These are phyloP conservation scores for Cyclaneusma minus DNA, from an alignment of 2,329 filamentous ascomycete genomes.

Conservation along the genomic window DNA sequence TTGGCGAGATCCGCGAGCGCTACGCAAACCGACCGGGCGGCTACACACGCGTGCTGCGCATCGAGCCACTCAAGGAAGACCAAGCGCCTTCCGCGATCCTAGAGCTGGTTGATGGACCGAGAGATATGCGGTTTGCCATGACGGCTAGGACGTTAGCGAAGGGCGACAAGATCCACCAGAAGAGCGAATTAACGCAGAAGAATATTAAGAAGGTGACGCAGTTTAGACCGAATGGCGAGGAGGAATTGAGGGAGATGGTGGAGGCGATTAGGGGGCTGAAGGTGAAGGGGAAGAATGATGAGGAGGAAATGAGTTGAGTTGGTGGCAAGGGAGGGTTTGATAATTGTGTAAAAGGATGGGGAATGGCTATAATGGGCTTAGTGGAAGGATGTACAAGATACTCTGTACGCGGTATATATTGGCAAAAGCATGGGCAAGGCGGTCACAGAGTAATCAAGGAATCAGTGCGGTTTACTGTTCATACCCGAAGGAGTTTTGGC, in stretches of 20 bases:
- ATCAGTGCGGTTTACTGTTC: too few relatives aligned
- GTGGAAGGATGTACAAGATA: slow-evolving; percentile 3
- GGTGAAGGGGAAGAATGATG: slow-evolving; percentile 17
- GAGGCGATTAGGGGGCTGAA: slow-evolving; percentile 22
- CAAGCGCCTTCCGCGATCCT: slow-evolving; percentile 83
- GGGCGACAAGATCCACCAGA: slow-evolving; percentile 36
- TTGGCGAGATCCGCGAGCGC: slow-evolving; percentile 64
- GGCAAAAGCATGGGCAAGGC: slow-evolving; percentile 6
- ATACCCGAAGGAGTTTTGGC: too few relatives aligned
- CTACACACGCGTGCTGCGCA: slow-evolving; percentile 87
- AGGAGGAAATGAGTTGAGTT: slow-evolving; percentile 19
- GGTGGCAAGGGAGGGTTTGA: slow-evolving; percentile 12
- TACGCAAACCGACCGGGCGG: slow-evolving; percentile 72
- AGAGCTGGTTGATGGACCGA: slow-evolving; percentile 85
- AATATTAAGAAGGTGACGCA: slow-evolving; percentile 76
- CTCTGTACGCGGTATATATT: slow-evolving; percentile 2
- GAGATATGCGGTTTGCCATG: slow-evolving; percentile 88
- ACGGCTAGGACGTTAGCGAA: slow-evolving; percentile 72
- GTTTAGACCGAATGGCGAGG: slow-evolving; percentile 52
- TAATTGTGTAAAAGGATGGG: slow-evolving; percentile 1
- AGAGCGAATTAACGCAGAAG: slow-evolving; percentile 54
- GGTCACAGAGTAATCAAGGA: too few relatives aligned
- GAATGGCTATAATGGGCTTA: slow-evolving; percentile 4
- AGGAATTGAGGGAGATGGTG: slow-evolving; percentile 52
- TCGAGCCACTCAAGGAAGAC: slow-evolving; percentile 76